These are phyloP conservation scores for Boletus barrowsii DNA, from an alignment of 768 basidiomycete genomes.

Conservation along the genomic window DNA sequence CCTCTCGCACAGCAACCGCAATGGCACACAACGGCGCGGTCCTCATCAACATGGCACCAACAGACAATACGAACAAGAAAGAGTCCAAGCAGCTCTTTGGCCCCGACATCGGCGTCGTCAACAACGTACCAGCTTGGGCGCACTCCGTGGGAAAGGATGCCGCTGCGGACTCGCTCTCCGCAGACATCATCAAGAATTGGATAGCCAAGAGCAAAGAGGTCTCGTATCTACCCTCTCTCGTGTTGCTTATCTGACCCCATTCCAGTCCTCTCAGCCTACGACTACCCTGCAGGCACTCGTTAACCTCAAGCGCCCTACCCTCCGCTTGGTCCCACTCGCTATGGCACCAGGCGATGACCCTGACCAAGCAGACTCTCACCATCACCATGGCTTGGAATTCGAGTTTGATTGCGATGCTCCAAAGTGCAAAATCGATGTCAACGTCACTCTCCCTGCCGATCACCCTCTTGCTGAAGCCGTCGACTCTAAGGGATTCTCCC, in stretches of 20 bases:
- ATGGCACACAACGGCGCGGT: slow-evolving; percentile 43
- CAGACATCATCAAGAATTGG: slow-evolving; percentile 80
- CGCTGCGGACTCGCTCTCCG: slow-evolving; percentile 68
- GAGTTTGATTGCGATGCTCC: slow-evolving; percentile 91
- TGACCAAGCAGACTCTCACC: slow-evolving; percentile 45
- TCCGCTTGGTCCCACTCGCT: slow-evolving; percentile 68
- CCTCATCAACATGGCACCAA: slow-evolving; percentile 23
- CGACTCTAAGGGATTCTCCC: slow-evolving; percentile 28
- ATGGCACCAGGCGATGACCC: slow-evolving; percentile 44
- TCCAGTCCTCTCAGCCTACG: slow-evolving; percentile 74
- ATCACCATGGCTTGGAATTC: slow-evolving; percentile 82
- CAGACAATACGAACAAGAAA: slow-evolving; percentile 35
- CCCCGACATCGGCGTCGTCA: slow-evolving; percentile 80
- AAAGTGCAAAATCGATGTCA: slow-evolving; percentile 75
- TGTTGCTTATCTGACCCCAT: slow-evolving; percentile 1
- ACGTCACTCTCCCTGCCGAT: slow-evolving; percentile 66
- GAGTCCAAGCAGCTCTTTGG: slow-evolving; percentile 80
- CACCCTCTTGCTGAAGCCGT: slow-evolving; percentile 53
- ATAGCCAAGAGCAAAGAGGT: slow-evolving; percentile 87
- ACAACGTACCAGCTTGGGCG: slow-evolving; percentile 70
- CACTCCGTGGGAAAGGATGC: slow-evolving; percentile 58
- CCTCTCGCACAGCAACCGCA: slow-evolving; percentile 46
- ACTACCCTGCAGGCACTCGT: slow-evolving; percentile 93
- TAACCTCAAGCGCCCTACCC: slow-evolving; percentile 87
- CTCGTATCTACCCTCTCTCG: neutral